These are phyloP conservation scores for Fusarium sp. DNA, from an alignment of 2,329 filamentous ascomycete genomes.

Conservation along the genomic window DNA sequence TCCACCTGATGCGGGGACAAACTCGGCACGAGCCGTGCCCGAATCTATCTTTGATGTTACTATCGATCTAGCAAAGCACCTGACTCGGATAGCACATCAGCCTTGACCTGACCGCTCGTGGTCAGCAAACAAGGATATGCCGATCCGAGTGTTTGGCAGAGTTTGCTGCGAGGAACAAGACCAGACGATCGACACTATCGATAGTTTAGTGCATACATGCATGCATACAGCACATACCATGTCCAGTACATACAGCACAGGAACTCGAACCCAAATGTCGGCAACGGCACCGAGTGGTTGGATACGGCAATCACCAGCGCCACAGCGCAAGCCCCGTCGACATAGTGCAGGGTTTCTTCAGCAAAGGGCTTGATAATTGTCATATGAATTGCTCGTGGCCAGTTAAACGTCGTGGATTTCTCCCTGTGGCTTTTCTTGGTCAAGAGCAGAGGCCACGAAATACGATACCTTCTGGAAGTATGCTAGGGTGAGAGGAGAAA, in stretches of 20 bases:
- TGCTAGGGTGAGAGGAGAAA: not conserved
- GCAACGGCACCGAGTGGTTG: not conserved
- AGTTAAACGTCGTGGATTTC: not conserved
- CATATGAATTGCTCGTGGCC: not conserved
- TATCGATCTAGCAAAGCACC: not conserved
- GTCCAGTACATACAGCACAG: too few relatives aligned
- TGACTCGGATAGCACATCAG: not conserved
- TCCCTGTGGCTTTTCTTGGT: not conserved
- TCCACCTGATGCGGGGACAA: slow-evolving; percentile 1
- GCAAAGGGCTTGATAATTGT: not conserved
- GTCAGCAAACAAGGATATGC: not conserved
- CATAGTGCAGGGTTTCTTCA: not conserved
- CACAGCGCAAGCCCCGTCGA: not conserved
- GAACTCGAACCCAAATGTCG: not conserved
- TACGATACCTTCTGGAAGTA: not conserved
- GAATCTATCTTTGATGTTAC: not conserved
- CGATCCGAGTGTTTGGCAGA: not conserved
- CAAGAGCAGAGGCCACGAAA: not conserved
- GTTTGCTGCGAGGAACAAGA: not conserved
- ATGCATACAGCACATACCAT: too few relatives aligned
- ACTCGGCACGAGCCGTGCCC: slow-evolving; percentile 17
- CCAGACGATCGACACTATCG: too few relatives aligned
- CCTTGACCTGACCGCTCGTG: not conserved
- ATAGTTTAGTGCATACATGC: too few relatives aligned
- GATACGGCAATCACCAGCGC: not conserved